These are phyloP conservation scores for Solanum corneliomulleri DNA, from an alignment of 257 asterid species.

Conservation along the genomic window DNA sequence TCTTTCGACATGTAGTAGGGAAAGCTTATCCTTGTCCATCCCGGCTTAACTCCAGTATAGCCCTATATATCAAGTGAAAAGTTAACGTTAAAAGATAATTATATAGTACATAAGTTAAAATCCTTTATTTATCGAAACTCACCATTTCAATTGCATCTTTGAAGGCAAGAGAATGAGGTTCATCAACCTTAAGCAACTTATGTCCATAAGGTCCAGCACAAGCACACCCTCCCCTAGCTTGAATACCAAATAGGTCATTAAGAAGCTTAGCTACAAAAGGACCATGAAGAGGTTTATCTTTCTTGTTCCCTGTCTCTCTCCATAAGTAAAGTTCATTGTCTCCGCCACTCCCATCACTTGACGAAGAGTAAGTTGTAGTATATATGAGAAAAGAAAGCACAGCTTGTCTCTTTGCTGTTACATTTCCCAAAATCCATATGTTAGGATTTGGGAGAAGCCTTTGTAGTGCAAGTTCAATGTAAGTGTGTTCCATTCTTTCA, in stretches of 20 bases:
- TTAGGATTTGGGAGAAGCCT: slow-evolving; percentile 21
- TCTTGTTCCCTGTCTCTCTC: neutral
- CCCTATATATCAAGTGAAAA: neutral
- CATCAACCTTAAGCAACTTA: slow-evolving; percentile 21
- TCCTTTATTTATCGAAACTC: neutral
- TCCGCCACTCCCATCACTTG: neutral
- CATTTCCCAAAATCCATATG: slow-evolving; percentile 28
- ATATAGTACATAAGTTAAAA: neutral
- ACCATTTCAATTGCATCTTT: slow-evolving; percentile 4
- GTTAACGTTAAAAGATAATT: neutral
- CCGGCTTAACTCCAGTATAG: neutral
- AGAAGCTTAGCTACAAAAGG: slow-evolving; percentile 43
- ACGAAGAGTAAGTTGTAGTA: neutral
- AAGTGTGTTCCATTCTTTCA: slow-evolving; percentile 8
- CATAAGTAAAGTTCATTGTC: neutral
- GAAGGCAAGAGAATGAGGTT: slow-evolving; percentile 17
- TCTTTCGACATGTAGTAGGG: slow-evolving; percentile 14
- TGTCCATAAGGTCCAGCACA: slow-evolving; percentile 53
- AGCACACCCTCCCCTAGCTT: slow-evolving; percentile 57
- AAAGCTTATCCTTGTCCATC: neutral
- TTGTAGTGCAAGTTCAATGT: slow-evolving; percentile 18
- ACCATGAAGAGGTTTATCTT: slow-evolving; percentile 33
- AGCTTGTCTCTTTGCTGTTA: slow-evolving; percentile 25
- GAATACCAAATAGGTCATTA: slow-evolving; percentile 49
- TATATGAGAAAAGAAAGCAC: slow-evolving; percentile 27